Evolutionary conservation across 192 early-diverging fungal genomes (phyloP).

Genomic region (Linnemannia elongata): DNA sequence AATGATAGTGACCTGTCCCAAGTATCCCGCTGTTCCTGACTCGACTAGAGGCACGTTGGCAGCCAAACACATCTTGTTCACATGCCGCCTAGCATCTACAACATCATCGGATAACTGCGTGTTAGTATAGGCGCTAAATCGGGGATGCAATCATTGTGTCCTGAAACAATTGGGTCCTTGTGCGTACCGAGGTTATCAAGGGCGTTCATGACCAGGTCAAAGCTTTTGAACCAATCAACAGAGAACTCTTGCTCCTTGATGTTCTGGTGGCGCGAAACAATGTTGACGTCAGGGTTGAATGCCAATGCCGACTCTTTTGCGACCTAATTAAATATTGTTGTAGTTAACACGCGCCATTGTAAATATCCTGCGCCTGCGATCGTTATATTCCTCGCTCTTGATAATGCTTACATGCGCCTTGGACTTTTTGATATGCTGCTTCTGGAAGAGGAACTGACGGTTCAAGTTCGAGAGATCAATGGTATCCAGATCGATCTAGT

Average conservation of each 20-base stretch:
- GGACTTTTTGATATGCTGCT: conserved; percentile 90
- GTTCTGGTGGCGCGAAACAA: conserved; percentile 84
- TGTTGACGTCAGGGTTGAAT: conserved; percentile 89
- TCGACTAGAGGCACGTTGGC: conserved; percentile 94
- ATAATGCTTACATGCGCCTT: conserved; percentile 85
- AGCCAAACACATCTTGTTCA: conserved; percentile 96
- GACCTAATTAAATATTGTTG: conserved; percentile 60
- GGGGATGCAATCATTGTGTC: too few species aligned
- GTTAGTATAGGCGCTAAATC: not conserved
- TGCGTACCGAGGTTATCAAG: conserved; percentile 91
- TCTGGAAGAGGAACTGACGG: conserved; percentile 99
- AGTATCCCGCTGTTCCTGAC: conserved; percentile 95
- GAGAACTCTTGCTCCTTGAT: conserved; percentile 91
- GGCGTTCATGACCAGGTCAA: conserved; percentile 95
- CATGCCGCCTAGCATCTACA: conserved; percentile 90
- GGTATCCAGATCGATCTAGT: conserved; percentile 95
- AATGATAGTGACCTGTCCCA: conserved; percentile 93
- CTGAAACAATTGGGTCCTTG: not conserved
- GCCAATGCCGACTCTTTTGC: conserved; percentile 85
- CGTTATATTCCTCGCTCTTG: not conserved
- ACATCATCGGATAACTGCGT: not conserved
- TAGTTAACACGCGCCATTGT: too few species aligned
- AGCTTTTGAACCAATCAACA: conserved; percentile 88
- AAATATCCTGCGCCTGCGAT: not conserved
- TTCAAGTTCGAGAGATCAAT: conserved; percentile 99